A percentile compares a stretch with the other conserved stretches of the same genome.
Conservation (phyloP, 2,329 filamentous ascomycete species). For the Amauroascus verrucosus region DNA sequence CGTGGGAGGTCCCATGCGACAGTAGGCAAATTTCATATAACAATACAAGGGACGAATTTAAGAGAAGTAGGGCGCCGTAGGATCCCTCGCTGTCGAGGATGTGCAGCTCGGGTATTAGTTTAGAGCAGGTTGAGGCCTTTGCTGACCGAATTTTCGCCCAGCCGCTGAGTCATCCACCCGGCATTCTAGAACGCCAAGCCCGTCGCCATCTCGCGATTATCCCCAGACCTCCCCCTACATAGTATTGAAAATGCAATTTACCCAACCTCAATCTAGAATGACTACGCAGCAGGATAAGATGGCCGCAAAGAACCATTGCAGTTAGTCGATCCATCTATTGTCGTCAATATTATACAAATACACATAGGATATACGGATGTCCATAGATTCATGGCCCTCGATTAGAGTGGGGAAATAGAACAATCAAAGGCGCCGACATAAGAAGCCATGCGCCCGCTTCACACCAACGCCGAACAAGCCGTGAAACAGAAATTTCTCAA, state of each 20-base stretch:
- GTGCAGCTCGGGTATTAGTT: not conserved
- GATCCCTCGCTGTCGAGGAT: constrained; percentile 10
- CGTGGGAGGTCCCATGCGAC: constrained; percentile 7
- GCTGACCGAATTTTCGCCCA: constrained; percentile 12
- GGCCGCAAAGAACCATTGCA: no score
- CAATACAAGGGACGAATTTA: not conserved
- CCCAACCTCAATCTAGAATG: no score
- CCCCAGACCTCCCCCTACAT: not conserved
- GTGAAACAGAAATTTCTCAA: not conserved
- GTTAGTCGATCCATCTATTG: not conserved
- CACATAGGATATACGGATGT: not conserved
- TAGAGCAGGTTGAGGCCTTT: not conserved
- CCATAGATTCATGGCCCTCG: no score
- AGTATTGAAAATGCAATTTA: no score
- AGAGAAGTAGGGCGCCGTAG: not conserved
- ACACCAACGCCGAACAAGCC: not conserved
- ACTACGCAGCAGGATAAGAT: not conserved
- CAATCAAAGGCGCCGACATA: not conserved
- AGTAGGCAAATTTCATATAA: not conserved
- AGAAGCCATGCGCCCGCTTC: not conserved
- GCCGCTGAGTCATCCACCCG: constrained; percentile 10
- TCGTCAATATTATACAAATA: not conserved
- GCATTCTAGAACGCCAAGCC: constrained; percentile 1
- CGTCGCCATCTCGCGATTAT: not conserved
- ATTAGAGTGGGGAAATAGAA: constrained; percentile 2